Conservation (phyloP, 176 grass and related monocot genomes). For the Phragmites australis region DNA sequence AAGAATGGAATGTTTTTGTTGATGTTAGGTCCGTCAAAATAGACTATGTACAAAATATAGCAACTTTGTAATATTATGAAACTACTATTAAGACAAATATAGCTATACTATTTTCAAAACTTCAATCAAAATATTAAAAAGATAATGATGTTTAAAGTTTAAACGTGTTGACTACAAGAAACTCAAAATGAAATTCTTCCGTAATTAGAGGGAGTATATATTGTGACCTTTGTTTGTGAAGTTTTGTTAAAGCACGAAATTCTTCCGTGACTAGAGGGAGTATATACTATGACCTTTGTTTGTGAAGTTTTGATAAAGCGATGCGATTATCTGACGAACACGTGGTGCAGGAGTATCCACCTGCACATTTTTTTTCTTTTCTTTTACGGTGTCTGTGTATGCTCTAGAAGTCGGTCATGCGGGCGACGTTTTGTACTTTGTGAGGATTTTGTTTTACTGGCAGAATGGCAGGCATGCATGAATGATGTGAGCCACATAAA, state of each 20-base stretch:
- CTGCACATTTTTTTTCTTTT: neutral
- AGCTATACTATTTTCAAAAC: too few species aligned
- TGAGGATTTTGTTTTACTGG: neutral
- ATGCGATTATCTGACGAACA: neutral
- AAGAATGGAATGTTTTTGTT: neutral
- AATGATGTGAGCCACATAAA: slow-evolving; percentile 26
- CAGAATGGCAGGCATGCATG: too few species aligned
- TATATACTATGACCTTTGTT: neutral
- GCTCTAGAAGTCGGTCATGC: neutral
- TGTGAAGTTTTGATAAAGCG: neutral
- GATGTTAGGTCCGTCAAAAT: too few species aligned
- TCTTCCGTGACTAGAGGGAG: too few species aligned
- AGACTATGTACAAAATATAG: too few species aligned
- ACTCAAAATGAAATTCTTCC: too few species aligned
- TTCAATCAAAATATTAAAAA: too few species aligned
- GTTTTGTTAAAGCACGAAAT: slow-evolving; percentile 7
- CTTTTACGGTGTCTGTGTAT: neutral
- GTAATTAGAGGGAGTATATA: too few species aligned
- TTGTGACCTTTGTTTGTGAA: neutral
- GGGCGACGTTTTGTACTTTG: neutral
- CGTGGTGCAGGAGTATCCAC: slow-evolving; percentile 26
- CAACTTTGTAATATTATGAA: too few species aligned
- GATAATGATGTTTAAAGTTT: too few species aligned
- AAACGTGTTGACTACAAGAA: too few species aligned
- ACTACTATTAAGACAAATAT: too few species aligned